These are phyloP conservation scores for Larix kaempferi DNA, from an alignment of 75 land plant species.

Conservation along the genomic window DNA sequence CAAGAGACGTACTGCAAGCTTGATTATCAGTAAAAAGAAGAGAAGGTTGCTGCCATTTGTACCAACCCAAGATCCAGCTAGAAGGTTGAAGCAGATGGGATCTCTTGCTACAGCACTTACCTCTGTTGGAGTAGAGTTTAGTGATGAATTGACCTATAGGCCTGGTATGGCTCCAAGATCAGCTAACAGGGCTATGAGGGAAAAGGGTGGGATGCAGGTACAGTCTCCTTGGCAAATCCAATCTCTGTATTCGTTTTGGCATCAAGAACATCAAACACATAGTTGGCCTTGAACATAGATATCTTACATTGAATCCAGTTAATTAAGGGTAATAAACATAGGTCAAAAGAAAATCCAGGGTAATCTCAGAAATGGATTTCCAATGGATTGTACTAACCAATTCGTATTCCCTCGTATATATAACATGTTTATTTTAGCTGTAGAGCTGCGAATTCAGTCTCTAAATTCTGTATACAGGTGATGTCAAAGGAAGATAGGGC, in stretches of 20 bases:
- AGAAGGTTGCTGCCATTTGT: conserved; percentile 35
- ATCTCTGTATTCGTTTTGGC: background rate
- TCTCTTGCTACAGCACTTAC: conserved; percentile 48
- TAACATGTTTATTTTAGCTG: background rate
- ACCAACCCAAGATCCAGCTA: conserved; percentile 26
- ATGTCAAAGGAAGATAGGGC: conserved; percentile 62
- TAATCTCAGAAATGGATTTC: background rate
- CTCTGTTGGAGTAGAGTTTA: conserved; percentile 25
- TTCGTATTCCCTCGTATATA: background rate
- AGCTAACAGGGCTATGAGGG: conserved; percentile 26
- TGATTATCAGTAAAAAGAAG: conserved; percentile 30
- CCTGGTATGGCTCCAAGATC: conserved; percentile 35
- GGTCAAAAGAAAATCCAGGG: background rate
- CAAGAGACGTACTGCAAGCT: conserved; percentile 15
- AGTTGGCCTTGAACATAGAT: background rate
- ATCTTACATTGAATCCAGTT: background rate
- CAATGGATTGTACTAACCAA: background rate
- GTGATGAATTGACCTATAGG: conserved; percentile 34
- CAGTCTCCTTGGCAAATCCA: background rate
- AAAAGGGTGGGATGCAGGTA: conserved; percentile 58
- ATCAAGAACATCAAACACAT: background rate
- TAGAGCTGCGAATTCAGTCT: background rate
- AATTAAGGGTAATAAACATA: background rate
- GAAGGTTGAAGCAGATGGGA: conserved; percentile 42
- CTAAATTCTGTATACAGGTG: conserved; percentile 28